Conservation (phyloP, 192 early-diverging fungal genomes). For the Rhizoclosmatium sp. region DNA sequence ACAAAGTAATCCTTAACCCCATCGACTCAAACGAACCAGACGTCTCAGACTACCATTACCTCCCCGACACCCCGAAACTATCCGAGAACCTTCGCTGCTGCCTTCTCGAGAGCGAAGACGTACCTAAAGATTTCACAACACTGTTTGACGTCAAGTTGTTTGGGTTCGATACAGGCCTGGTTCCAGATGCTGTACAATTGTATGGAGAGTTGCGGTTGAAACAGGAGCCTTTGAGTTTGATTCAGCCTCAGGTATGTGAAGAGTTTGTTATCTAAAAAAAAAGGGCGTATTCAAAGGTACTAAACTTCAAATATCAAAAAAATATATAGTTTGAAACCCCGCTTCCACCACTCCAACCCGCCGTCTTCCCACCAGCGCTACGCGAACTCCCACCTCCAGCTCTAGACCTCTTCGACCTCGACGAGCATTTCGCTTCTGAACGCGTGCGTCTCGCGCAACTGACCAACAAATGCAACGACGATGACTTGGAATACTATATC, state of each 20-base stretch:
- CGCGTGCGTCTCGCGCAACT: slow-evolving; percentile 61
- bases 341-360: slow-evolving; percentile 66
- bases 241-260: slow-evolving; percentile 61
- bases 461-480: slow-evolving; percentile 71
- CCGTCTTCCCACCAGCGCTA: slow-evolving; percentile 65
- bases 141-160: slow-evolving; percentile 67
- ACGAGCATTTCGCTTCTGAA: slow-evolving; percentile 67
- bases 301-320: too few species aligned
- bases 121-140: slow-evolving; percentile 71
- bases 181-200: slow-evolving; percentile 58
- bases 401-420: slow-evolving; percentile 69
- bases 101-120: slow-evolving; percentile 70
- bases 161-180: slow-evolving; percentile 60
- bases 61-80: slow-evolving; percentile 59
- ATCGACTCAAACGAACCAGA: slow-evolving; percentile 74
- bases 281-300: not conserved
- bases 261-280: not conserved
- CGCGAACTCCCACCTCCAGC: slow-evolving; percentile 66
- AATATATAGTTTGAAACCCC: slow-evolving; percentile 66
- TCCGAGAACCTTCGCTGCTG: slow-evolving; percentile 60
- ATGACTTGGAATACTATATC: slow-evolving; percentile 71
- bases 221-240: slow-evolving; percentile 65
- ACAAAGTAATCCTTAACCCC: slow-evolving; percentile 62
- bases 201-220: slow-evolving; percentile 61
- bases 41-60: slow-evolving; percentile 71